phyloP scores from a whole-genome alignment of 2,329 filamentous ascomycete genomes.

The Paecilomyces formosus region DNA sequence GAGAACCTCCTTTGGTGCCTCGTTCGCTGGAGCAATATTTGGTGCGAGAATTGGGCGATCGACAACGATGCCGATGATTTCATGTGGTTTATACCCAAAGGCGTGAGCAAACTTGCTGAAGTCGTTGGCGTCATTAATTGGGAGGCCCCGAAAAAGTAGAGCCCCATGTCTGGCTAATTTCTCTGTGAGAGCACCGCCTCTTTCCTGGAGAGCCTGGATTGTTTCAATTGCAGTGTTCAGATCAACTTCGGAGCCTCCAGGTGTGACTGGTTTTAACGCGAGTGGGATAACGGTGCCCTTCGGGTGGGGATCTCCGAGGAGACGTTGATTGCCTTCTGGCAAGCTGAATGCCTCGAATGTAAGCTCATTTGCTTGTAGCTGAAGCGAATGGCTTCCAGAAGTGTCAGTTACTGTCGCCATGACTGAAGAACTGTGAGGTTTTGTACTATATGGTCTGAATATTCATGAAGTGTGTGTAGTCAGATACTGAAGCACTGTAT shows the following conservation, averaged over 20 bases:
- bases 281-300: slow-evolving; percentile 31
- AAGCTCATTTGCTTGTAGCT: too few relatives aligned
- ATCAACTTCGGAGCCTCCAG: slow-evolving; percentile 10
- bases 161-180: slow-evolving; percentile 39
- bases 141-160: slow-evolving; percentile 41
- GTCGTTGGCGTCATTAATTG: slow-evolving; percentile 37
- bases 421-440: not conserved
- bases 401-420: not conserved
- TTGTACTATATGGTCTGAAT: too few relatives aligned
- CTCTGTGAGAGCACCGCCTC: slow-evolving; percentile 29
- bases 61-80: slow-evolving; percentile 46
- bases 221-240: slow-evolving; percentile 30
- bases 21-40: slow-evolving; percentile 43
- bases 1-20: slow-evolving; percentile 40
- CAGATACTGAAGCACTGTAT: too few relatives aligned
- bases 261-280: slow-evolving; percentile 27
- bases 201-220: slow-evolving; percentile 25
- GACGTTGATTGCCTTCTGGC: slow-evolving; percentile 34
- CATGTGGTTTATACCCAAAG: slow-evolving; percentile 42
- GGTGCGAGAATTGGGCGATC: slow-evolving; percentile 37
- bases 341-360: slow-evolving; percentile 35
- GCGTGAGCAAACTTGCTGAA: slow-evolving; percentile 45
- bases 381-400: not conserved
- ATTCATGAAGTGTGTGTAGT: too few relatives aligned
- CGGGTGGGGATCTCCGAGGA: slow-evolving; percentile 33